phyloP scores from a whole-genome alignment of 1,284 basidiomycete species.

The Cryptococcus wingfieldii region DNA sequence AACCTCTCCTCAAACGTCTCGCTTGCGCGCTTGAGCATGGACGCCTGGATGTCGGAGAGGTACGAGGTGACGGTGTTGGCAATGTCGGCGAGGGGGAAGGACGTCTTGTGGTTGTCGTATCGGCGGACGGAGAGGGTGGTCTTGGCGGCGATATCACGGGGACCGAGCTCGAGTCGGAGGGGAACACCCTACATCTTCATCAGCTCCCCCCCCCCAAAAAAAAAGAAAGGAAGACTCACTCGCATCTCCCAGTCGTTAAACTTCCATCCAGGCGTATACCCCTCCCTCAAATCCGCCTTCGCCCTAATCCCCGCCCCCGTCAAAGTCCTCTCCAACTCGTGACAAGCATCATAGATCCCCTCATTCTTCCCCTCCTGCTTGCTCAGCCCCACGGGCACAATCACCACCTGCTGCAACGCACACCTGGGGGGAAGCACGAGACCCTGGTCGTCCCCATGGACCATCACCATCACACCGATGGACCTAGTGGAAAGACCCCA shows the following conservation, averaged over 20 bases:
- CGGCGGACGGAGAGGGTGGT: slow-evolving; percentile 83
- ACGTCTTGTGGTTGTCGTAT: slow-evolving; percentile 74
- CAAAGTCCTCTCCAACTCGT: slow-evolving; percentile 66
- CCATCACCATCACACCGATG: slow-evolving; percentile 99
- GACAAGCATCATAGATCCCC: slow-evolving; percentile 72
- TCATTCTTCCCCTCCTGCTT: slow-evolving; percentile 57
- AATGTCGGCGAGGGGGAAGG: slow-evolving; percentile 66
- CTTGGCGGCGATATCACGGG: slow-evolving; percentile 80
- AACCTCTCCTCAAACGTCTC: slow-evolving; percentile 69
- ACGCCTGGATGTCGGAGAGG: slow-evolving; percentile 80
- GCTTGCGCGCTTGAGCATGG: slow-evolving; percentile 81
- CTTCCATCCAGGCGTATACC: slow-evolving; percentile 97
- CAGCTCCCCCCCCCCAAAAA: neutral
- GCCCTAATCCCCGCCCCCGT: slow-evolving; percentile 73
- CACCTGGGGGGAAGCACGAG: slow-evolving; percentile 93
- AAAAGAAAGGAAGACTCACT: slow-evolving; percentile 49
- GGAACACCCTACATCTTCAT: slow-evolving; percentile 71
- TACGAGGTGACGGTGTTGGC: slow-evolving; percentile 59
- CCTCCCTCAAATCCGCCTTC: slow-evolving; percentile 87
- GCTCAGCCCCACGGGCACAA: slow-evolving; percentile 87
- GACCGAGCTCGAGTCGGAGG: slow-evolving; percentile 92
- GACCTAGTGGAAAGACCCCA: slow-evolving; percentile 97
- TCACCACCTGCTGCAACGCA: slow-evolving; percentile 82
- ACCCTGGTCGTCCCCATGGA: slow-evolving; percentile 97
- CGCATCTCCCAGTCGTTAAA: slow-evolving; percentile 99